These are phyloP conservation scores for Cylindrodendrum hubeiense DNA, from an alignment of 2,329 filamentous ascomycete genomes.

Conservation along the genomic window DNA sequence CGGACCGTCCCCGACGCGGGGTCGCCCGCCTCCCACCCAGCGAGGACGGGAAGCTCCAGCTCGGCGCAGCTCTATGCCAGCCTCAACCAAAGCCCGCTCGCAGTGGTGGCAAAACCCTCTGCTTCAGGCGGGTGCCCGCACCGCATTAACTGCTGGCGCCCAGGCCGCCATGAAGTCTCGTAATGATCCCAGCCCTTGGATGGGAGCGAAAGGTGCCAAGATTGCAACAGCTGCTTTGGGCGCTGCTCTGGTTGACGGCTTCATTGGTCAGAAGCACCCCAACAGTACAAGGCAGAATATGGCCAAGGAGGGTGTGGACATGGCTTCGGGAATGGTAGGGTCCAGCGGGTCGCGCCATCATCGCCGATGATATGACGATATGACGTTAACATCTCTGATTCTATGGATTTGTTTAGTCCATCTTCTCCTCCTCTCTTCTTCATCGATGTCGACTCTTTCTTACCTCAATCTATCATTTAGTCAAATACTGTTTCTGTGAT, in stretches of 20 bases:
- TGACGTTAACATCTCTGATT: background rate
- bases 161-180: conserved; percentile 61
- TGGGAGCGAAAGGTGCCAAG: conserved; percentile 62
- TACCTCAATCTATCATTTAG: too few species aligned
- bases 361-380: background rate
- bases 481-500: too few species aligned
- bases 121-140: conserved; percentile 57
- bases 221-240: conserved; percentile 62
- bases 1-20: conserved; percentile 36
- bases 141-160: conserved; percentile 61
- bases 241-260: conserved; percentile 61
- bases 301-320: conserved; percentile 42
- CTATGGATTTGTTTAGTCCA: background rate
- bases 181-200: conserved; percentile 59
- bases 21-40: conserved; percentile 38
- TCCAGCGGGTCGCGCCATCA: conserved; percentile 20
- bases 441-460: too few species aligned
- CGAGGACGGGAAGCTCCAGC: conserved; percentile 31
- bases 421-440: too few species aligned
- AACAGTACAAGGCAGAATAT: conserved; percentile 41
- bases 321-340: conserved; percentile 35
- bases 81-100: conserved; percentile 36
- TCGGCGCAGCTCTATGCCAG: conserved; percentile 51
- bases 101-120: conserved; percentile 54
- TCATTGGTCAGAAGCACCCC: conserved; percentile 53